Evolutionary conservation across 2,329 filamentous ascomycete species (phyloP).

Genomic region (Ophiostoma quercus): DNA sequence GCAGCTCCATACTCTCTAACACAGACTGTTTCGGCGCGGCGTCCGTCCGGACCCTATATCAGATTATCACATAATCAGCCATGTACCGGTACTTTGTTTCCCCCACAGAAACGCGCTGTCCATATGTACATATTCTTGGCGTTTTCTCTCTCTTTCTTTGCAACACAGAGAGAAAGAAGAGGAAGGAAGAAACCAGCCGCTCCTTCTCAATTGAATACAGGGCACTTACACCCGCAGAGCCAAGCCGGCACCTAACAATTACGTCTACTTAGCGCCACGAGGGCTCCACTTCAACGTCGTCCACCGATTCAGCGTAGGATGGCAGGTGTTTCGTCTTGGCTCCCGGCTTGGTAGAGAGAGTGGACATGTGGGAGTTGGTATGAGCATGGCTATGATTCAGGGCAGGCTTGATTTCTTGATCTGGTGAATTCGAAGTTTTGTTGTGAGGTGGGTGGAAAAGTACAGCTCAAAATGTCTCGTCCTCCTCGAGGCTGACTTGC

Average conservation of each 20-base stretch:
- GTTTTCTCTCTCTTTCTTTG: background rate
- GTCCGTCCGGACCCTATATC: background rate
- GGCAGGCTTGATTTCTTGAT: background rate
- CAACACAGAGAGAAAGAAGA: background rate
- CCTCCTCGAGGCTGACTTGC: background rate
- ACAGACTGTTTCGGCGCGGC: conserved; percentile 26
- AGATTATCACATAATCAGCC: background rate
- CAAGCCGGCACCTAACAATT: conserved; percentile 19
- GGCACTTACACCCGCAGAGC: conserved; percentile 2
- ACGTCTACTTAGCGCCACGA: conserved; percentile 3
- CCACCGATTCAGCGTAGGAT: background rate
- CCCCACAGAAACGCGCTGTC: background rate
- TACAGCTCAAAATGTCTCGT: background rate
- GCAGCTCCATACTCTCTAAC: conserved; percentile 26
- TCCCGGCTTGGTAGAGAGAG: background rate
- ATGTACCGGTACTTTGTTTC: conserved; percentile 4
- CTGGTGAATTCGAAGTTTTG: background rate
- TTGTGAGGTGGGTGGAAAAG: background rate
- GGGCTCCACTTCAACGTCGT: background rate
- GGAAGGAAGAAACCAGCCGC: background rate
- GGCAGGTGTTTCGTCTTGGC: conserved; percentile 9
- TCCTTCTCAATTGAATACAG: background rate
- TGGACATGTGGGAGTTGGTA: background rate
- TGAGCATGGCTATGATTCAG: background rate
- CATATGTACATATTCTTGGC: background rate